phyloP scores from a whole-genome alignment of 2,329 filamentous ascomycete species.

The Aspergillus phoenicis region DNA sequence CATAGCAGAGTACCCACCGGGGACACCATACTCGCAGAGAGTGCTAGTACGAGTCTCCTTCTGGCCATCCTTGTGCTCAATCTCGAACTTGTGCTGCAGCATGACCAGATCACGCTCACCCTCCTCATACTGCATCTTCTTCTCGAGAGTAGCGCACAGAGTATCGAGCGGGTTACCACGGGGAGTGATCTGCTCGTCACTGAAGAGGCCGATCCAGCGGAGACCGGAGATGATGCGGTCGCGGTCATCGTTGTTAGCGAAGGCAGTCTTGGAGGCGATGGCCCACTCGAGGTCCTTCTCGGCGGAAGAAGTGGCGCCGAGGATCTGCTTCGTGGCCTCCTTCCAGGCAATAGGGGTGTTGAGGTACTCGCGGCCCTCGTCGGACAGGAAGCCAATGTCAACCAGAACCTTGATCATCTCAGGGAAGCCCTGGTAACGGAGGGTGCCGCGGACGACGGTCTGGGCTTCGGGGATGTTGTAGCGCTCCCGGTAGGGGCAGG shows the following conservation, averaged over 20 bases:
- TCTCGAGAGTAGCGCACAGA: constrained; percentile 83
- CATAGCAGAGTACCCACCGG: constrained; percentile 80
- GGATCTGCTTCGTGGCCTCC: constrained; percentile 76
- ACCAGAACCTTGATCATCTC: constrained; percentile 86
- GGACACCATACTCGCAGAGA: constrained; percentile 78
- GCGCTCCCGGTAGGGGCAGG: constrained; percentile 80
- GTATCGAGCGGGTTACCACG: constrained; percentile 82
- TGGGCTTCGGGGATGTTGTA: constrained; percentile 91
- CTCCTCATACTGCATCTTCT: constrained; percentile 86
- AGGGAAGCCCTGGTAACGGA: constrained; percentile 48
- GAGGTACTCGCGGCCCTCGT: constrained; percentile 67
- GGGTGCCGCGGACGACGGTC: constrained; percentile 68
- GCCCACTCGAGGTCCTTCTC: constrained; percentile 72
- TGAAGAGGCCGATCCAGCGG: constrained; percentile 70
- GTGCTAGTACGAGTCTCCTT: constrained; percentile 79
- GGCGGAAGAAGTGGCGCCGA: constrained; percentile 67
- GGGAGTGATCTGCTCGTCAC: constrained; percentile 68
- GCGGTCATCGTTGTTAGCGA: constrained; percentile 69
- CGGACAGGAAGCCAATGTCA: constrained; percentile 84
- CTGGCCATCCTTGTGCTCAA: constrained; percentile 78
- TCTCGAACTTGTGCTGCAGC: constrained; percentile 67
- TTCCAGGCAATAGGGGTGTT: constrained; percentile 75
- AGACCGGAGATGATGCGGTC: constrained; percentile 71
- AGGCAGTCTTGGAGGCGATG: constrained; percentile 74
- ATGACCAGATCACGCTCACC: constrained; percentile 83